Evolutionary conservation across 2,329 filamentous ascomycete genomes (phyloP), one percentile per base, ranked within the genome.

Genomic region (Cordyceps fumosorosea): DNA sequence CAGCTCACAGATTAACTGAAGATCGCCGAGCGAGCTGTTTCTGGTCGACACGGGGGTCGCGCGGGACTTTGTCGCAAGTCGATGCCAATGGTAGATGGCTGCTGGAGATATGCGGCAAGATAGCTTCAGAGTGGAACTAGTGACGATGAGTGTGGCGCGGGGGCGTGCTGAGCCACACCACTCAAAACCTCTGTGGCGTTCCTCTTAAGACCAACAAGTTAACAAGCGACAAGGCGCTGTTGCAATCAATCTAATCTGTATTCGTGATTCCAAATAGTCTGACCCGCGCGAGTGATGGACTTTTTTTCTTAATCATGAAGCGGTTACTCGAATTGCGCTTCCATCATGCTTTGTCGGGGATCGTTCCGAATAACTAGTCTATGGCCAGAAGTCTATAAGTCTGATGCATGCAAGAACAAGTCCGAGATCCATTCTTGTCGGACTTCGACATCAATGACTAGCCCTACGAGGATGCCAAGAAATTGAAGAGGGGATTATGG

Each of bases 101-200:
- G 11, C 10, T 37, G 45, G 3, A 34, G 18, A 14, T 18, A 42
- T 54, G 3, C 24, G 20, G 12, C 44, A 56, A 32, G 56, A 42
- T 48, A 26, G 44, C 11, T 40, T 34, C 14, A 34, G 29, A 29
- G 20, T 59, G 47, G 56, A 44, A 45, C 42, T 57, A 32, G 56
- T 59, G 56, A 59, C 47, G 47, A 52, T 59, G 6, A n/a, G 18
- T 59, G 56, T 59, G 56, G 56, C 47, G 56, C 47, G 24, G 18
- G 47, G 22, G 10, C 12, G 5, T 34, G 47, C 26, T 44, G 55
- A 52, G 56, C 56, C 56, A 59, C 56, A 34, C 5, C 20, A 8
- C 24, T 32, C 3, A 18, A 20, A 37, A 11, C 10, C 3, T 2
- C n/a, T 59, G 56, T 59, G 56, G 56, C 56, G 56, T 26, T 3